Evolutionary conservation across 23 red algal species (phyloP), one percentile per base, ranked within the genome.

Genomic region (Gracilaria domingensis): DNA sequence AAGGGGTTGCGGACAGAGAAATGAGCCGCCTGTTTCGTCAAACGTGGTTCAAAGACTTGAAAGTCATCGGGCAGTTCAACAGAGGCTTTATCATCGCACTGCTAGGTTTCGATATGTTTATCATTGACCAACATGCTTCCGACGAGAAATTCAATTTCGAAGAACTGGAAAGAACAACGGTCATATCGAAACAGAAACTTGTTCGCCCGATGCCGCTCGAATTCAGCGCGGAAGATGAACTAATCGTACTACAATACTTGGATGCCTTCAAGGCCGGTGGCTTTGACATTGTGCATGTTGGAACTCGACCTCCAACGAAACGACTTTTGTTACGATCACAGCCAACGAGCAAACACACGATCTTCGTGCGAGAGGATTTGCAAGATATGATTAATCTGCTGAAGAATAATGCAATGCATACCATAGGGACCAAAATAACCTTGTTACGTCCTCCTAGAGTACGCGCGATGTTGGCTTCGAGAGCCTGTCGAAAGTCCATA

Each of bases 141-240:
- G 97, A 98, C 44, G 97, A 98, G 77, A 96, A 96, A 85, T 98
- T 85, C 49, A 94, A 95, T 64, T 98, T 92, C 34, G 97, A 98
- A 79, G 54, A 64, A 21, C 74, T 98, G 18, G 53, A 83, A 51
- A 37, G 69, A 56, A 66, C 73, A 34, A 78, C 87, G 1, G 62
- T 66, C 3, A 73, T 93, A 54, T 66, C 56, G 20, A 76, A 78
- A 80, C 96, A 98, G 76, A 50, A 58, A 21, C 84, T 95, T 0
- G 39, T 98, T 16, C 86, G 82, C 14, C 89, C 94, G 36, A 30
- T 93, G 30, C 28, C 48, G 32, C 69, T 95, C 18, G 80, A 87
- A 56, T 82, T 95, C 35, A 93, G 87, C 35, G 84, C 97, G 6
- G 84, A 95, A 49, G 97, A 98, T 51, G 93, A 96, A 58, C 81